Base-by-base conservation (phyloP, 1,139 yeast genomes). In the Geotrichum citri-aurantii region DNA sequence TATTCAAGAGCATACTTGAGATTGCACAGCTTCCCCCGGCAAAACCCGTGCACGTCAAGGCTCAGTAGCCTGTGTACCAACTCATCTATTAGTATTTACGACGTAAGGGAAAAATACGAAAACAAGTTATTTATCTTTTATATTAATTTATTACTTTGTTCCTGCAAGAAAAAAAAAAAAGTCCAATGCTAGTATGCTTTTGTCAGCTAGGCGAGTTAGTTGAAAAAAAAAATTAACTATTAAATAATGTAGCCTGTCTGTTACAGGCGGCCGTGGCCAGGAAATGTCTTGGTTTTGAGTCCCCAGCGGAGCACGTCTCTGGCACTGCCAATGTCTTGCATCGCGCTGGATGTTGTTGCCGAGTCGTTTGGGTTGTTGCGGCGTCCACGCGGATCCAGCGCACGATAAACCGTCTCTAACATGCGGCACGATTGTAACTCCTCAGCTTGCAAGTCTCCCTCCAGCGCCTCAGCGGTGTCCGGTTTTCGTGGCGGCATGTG, bases 321-420 rank as follows among this genome's bases (percentile, higher is more conserved):
- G 2, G 73, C 71, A 14, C 66, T 61, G 8, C 54, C 52, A 61
- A 70, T 68, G 57, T 68, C 72, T 33, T 65, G 65, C 55, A 64
- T 64, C 11, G 62, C 23, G 53, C 60, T 64, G 33, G 62, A 60
- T 7, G 62, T 65, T 14, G 47, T 12, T 8, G 46, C 12, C 14
- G 47, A 11, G 26, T 23, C 42, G 10, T 40, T 23, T 17, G 27
- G 12, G 23, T 29, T 49, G 12, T 40, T 24, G 14, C 54, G 26
- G 59, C 65, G 72, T 55, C 68, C 69, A 27, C 71, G 64, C 3
- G 79, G 78, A 57, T 75, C 77, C 47, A 75, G 65, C 51, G 69
- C 62, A 21, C 67, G 64, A 59, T 71, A 66, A 21, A 74, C 64
- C 19, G 65, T 60, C 40, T 69, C 66, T 44, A 75, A 62, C 10